Conservation (phyloP, 1,139 yeast species). For the Hansenula sp. region DNA sequence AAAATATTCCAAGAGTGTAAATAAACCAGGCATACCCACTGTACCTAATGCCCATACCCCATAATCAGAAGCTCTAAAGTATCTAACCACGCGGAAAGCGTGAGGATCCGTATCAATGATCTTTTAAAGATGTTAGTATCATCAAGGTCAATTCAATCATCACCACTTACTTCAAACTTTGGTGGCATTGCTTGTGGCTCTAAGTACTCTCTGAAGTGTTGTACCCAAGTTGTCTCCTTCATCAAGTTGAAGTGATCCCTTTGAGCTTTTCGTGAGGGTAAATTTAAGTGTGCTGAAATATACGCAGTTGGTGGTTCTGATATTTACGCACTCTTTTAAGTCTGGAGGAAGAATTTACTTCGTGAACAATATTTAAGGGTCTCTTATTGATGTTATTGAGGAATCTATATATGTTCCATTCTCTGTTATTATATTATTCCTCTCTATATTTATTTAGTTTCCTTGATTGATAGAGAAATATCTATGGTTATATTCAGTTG, state of each 20-base stretch:
- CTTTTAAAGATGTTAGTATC: slow-evolving; percentile 5
- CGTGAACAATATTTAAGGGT: too few species aligned
- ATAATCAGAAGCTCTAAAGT: slow-evolving; percentile 68
- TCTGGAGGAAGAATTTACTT: too few species aligned
- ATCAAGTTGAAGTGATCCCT: too few species aligned
- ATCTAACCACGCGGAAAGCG: slow-evolving; percentile 65
- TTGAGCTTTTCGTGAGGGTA: neutral
- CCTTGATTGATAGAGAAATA: too few species aligned
- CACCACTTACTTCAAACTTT: slow-evolving; percentile 11
- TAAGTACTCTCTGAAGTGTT: too few species aligned
- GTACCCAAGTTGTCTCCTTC: too few species aligned
- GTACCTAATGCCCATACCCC: slow-evolving; percentile 60
- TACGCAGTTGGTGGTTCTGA: neutral
- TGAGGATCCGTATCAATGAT: slow-evolving; percentile 77
- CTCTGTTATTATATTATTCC: too few species aligned
- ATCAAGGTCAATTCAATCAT: too few species aligned
- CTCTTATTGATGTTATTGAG: too few species aligned
- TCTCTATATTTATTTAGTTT: too few species aligned
- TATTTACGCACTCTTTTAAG: neutral
- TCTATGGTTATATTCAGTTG: too few species aligned
- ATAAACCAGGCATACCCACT: slow-evolving; percentile 60
- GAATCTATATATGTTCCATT: too few species aligned
- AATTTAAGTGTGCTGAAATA: neutral
- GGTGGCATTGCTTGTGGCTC: slow-evolving; percentile 4
- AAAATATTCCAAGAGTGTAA: slow-evolving; percentile 57